Base-by-base conservation (phyloP, 169 alveolate species). In the Eimeria sp. region DNA sequence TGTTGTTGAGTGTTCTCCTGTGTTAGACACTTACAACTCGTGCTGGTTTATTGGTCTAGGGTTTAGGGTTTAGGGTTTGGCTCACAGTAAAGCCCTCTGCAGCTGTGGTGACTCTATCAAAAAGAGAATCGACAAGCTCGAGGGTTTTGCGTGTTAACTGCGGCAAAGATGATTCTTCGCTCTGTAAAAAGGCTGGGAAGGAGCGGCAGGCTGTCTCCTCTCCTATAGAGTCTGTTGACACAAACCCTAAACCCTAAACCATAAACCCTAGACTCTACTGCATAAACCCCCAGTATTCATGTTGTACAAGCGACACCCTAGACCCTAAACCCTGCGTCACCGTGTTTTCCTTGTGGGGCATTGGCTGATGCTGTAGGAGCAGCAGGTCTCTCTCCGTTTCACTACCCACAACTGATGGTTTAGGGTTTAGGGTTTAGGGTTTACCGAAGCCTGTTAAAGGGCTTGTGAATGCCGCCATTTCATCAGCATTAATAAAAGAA, bases 401-500 rank as follows among this genome's bases (percentile, higher is more conserved):
- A 16, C 20, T 58, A n/a, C 9, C 5, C 27, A 5, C 13, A 11
- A 16, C 70, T 4, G 61, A n/a, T 5, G 57, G 14, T 73, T 27
- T 75, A 76, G 87, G 87, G 87, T 76, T 76, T 76, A 76, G 87
- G 87, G 87, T 43, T 76, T 76, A 51, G 87, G 87, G 89, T 51
- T 27, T 82, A 82, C 89, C 89, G 72, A 82, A 82, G 51, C 89
- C 89, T 25, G 72, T 49, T 58, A 82, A 72, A 7, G 89, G 89
- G 49, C 9, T 92, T 4, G 95, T 91, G 95, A 96, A 96, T 67
- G 96, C 93, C 20, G 75, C 76, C 87, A 96, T 86, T 67, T 96
- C 97, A 49, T 91, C 92, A 16, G 96, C 96, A 83, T 84, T 87
- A 14, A 27, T 51, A 88, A 95, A 89, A 0, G 96, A 22, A 30